Base-by-base conservation (phyloP, 2,329 filamentous ascomycete species). In the Leptographium lundbergii region DNA sequence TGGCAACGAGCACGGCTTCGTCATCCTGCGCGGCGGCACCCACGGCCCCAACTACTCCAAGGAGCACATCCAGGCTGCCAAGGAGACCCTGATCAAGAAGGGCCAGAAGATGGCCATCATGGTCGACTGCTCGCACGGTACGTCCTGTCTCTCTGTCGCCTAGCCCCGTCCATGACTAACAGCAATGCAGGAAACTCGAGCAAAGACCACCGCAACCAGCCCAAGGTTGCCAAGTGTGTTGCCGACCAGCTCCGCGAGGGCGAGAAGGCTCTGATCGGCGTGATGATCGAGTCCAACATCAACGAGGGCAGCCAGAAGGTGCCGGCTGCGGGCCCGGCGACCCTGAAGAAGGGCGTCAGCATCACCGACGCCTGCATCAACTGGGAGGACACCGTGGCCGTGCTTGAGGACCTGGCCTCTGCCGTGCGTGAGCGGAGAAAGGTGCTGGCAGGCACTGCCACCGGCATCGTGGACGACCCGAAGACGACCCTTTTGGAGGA, bases 251-350 rank as follows among this genome's bases (percentile, higher is more conserved):
- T 99, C 64, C 85, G 87, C 57, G 85, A 87, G 64, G 92, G 92
- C 61, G 89, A 99, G 77, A 86, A 83, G 61, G 86, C 84, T 64
- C 95, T 99, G 67, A 82, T 97, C 64, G 94, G 91, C 71, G 90
- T 97, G 69, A 99, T 99, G 92, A 95, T 99, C 67, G 92, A 99
- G 78, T 96, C 90, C 69, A 92, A 97, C 75, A 92, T 97, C 79
- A 85, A 92, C 73, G 94, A 96, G 75, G 81, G 84, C 65, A 89
- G 86, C 78, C 87, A 91, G 70, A 96, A 96, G 77, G 89, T 95
- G 1, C 90, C 91, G 0, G 72, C 85, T 1, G 89, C 95, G 73
- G 92, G 91, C 10, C 87, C 88, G 9, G 72, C 83, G 1, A 88
- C 74, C 9, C 79, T 96, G 57, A 89, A 91, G 78, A 90, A 89